Evolutionary conservation across 305 asterid species (phyloP).

Genomic region (Fraxinus albicans): DNA sequence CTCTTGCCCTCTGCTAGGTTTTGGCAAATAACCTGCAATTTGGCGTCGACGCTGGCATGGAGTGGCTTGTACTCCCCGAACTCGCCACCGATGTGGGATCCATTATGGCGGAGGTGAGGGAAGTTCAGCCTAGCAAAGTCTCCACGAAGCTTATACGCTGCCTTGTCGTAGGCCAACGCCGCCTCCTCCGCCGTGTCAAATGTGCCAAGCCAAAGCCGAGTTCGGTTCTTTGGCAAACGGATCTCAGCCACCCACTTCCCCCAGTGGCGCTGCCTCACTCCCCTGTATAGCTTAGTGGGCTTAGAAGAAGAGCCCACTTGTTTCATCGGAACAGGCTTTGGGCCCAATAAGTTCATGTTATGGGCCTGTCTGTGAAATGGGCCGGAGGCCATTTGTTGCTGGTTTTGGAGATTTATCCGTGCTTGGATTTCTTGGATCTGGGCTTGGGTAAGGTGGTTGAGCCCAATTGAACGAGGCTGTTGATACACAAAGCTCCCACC

Average conservation of each 20-base stretch:
- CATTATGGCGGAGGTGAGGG: constrained; percentile 70
- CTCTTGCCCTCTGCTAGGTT: constrained; percentile 62
- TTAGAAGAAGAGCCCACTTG: constrained; percentile 52
- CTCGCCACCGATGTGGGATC: constrained; percentile 59
- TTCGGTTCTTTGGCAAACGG: constrained; percentile 75
- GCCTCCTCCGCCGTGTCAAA: constrained; percentile 93
- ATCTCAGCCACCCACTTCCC: constrained; percentile 94
- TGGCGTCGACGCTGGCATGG: constrained; percentile 78
- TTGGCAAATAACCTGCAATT: constrained; percentile 63
- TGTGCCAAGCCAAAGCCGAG: constrained; percentile 86
- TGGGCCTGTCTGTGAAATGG: constrained; percentile 14
- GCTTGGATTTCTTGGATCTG: constrained; percentile 49
- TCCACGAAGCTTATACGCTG: constrained; percentile 83
- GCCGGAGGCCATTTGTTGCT: constrained; percentile 21
- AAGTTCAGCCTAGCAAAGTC: constrained; percentile 74
- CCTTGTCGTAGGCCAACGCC: constrained; percentile 85
- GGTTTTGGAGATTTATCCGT: constrained; percentile 35
- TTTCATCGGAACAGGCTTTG: constrained; percentile 56
- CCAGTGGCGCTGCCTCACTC: constrained; percentile 95
- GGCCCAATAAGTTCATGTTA: constrained; percentile 33
- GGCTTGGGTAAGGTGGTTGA: constrained; percentile 33
- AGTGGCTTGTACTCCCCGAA: constrained; percentile 73
- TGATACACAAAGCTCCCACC: constrained; percentile 27
- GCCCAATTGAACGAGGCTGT: constrained; percentile 31
- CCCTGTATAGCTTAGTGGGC: constrained; percentile 77